Percentiles rank a stretch among this genome's conserved stretches.
Evolutionary conservation across 106 monocot species (phyloP).

Genomic region (Acorus gramineus): DNA sequence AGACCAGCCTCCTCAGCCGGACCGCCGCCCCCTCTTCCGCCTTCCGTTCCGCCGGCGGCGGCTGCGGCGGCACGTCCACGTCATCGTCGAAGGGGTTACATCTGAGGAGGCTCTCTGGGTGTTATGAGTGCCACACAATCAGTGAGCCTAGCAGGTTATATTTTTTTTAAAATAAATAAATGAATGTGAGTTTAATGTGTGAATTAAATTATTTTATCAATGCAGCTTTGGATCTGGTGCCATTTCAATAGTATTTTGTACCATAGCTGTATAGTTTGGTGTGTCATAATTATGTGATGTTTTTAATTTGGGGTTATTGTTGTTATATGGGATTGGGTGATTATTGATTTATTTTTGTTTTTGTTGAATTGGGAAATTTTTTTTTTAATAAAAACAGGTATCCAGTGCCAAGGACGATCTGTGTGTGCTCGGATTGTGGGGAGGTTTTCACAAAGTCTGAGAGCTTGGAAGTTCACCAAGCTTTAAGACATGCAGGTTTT

Average conservation of each 20-base stretch:
- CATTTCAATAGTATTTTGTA: too few species aligned
- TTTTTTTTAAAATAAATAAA: too few species aligned
- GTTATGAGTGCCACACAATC: conserved; percentile 91
- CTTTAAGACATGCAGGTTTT: conserved; percentile 70
- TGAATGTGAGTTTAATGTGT: too few species aligned
- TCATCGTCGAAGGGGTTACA: conserved; percentile 23
- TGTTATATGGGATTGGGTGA: background rate
- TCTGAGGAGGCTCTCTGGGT: conserved; percentile 63
- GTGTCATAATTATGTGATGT: too few species aligned
- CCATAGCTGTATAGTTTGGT: too few species aligned
- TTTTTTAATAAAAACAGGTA: conserved; percentile 35
- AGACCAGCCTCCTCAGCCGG: conserved; percentile 20
- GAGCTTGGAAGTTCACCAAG: conserved; percentile 70
- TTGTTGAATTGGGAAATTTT: background rate
- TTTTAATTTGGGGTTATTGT: too few species aligned
- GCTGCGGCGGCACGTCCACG: background rate
- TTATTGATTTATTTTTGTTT: background rate
- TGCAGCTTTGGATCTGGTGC: too few species aligned
- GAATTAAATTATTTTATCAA: too few species aligned
- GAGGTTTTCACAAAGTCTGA: conserved; percentile 85
- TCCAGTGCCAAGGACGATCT: conserved; percentile 57
- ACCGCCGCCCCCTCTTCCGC: background rate
- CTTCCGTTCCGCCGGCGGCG: background rate
- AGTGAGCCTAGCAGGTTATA: conserved; percentile 24
- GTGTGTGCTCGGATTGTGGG: conserved; percentile 69